These are phyloP conservation scores for Suillus subaureus DNA, from an alignment of 768 basidiomycete species.

Conservation along the genomic window DNA sequence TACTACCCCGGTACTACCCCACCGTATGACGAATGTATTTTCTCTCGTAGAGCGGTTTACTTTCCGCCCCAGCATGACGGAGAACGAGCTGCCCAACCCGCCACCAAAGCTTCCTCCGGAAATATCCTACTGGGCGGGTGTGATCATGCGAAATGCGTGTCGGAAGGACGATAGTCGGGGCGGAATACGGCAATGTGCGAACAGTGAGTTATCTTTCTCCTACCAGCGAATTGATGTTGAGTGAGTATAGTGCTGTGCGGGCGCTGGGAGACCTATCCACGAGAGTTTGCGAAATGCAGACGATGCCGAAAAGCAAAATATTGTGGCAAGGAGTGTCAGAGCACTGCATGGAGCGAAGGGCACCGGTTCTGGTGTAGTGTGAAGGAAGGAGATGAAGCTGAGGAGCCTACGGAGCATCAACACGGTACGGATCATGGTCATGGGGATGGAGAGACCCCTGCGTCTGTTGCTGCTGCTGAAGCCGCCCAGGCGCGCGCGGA, in stretches of 20 bases:
- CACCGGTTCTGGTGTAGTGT: conserved; percentile 94
- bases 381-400: conserved; percentile 51
- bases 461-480: conserved; percentile 12
- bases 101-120: conserved; percentile 79
- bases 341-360: conserved; percentile 94
- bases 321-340: conserved; percentile 97
- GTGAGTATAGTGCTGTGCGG: conserved; percentile 80
- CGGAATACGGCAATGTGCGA: conserved; percentile 96
- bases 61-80: conserved; percentile 85
- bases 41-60: conserved; percentile 96
- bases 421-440: conserved; percentile 18
- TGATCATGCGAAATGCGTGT: conserved; percentile 99
- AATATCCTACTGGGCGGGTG: conserved; percentile 98
- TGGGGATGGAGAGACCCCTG: not conserved
- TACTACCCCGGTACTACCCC: conserved; percentile 20
- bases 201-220: conserved; percentile 59
- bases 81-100: conserved; percentile 68
- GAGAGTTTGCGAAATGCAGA: conserved; percentile 97
- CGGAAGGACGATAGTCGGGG: conserved; percentile 92
- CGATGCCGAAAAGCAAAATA: conserved; percentile 98
- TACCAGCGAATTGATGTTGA: not conserved
- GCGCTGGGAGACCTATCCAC: conserved; percentile 87
- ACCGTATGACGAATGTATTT: conserved; percentile 87
- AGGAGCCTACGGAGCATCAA: conserved; percentile 25
- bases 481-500: conserved; percentile 29